Evolutionary conservation across 805 yeast species (phyloP), one percentile per base, ranked within the genome.

Genomic region (Yamadazyma akitaensis): DNA sequence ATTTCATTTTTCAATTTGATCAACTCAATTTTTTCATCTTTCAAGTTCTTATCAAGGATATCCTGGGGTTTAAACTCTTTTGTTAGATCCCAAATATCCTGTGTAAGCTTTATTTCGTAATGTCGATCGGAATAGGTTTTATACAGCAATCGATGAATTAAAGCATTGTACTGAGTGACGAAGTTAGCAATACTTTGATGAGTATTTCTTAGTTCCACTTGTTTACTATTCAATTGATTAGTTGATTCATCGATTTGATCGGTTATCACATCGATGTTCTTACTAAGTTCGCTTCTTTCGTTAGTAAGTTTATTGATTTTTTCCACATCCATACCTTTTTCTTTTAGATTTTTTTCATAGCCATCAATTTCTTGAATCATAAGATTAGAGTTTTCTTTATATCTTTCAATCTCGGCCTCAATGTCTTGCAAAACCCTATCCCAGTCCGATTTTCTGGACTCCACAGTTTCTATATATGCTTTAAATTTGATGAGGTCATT

Each of bases 401-500:
- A 67, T 33, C 63, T 60, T 2, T 57, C 63, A 37, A 83, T 75
- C 56, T 87, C 94, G 6, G 61, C 63, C 28, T 73, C 69, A 48
- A 86, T 76, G 52, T 80, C 80, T n/a, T 73, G 68, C 41, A 88
- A 60, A 37, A 80, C 77, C 14, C 57, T 64, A 2, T 76, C 72
- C 94, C 96, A 86, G 59, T 81, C 82, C 12, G 61, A 53, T 53
- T 82, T 84, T 50, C 88, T 73, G n/a, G 70, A 68, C 54, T 81
- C 79, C 79, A 86, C 82, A 7, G 80, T 73, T 37, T 80, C 80
- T 44, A 86, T 81, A 58, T 85, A 88, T n/a, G 81, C 84, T 55
- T 79, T 76, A 57, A 88, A 85, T 62, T 85, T 85, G 37, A 70
- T 68, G 37, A 85, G 71, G 62, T 89, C 96, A 51, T 79, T 79